Evolutionary conservation across 23 red algal genomes (phyloP).

Genomic region (Gracilaria domingensis): DNA sequence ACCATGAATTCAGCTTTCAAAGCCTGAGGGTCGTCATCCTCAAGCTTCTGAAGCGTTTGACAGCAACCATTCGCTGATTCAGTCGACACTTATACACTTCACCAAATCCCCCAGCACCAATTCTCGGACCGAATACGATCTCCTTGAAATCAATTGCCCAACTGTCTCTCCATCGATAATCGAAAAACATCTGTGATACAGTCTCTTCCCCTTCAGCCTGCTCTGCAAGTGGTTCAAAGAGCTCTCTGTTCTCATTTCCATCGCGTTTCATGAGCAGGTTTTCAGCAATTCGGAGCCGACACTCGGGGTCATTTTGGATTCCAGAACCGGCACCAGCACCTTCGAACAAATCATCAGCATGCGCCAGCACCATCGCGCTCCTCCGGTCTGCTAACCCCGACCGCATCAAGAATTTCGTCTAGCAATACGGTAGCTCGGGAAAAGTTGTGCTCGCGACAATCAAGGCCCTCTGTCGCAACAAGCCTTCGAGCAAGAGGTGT

Average conservation of each 20-base stretch:
- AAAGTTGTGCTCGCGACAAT: slow-evolving; percentile 84
- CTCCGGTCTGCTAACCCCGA: slow-evolving; percentile 34
- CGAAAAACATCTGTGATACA: slow-evolving; percentile 83
- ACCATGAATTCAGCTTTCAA: slow-evolving; percentile 92
- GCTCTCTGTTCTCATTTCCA: slow-evolving; percentile 65
- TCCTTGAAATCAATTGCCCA: slow-evolving; percentile 91
- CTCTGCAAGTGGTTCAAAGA: slow-evolving; percentile 68
- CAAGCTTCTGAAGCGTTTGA: slow-evolving; percentile 90
- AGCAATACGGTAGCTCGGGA: slow-evolving; percentile 57
- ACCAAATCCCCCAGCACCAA: slow-evolving; percentile 96
- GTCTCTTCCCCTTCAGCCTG: slow-evolving; percentile 70
- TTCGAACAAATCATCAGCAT: slow-evolving; percentile 62
- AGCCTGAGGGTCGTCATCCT: slow-evolving; percentile 88
- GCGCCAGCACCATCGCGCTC: slow-evolving; percentile 47
- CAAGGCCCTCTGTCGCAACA: slow-evolving; percentile 83
- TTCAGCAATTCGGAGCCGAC: slow-evolving; percentile 71
- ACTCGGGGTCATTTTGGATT: slow-evolving; percentile 48
- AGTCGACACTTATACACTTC: slow-evolving; percentile 93
- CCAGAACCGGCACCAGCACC: slow-evolving; percentile 64
- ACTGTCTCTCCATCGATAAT: slow-evolving; percentile 69
- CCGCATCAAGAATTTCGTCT: slow-evolving; percentile 76
- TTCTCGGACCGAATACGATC: slow-evolving; percentile 90
- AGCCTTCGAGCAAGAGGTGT: slow-evolving; percentile 80
- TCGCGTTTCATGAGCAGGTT: slow-evolving; percentile 85
- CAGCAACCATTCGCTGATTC: slow-evolving; percentile 86